Percentiles rank a stretch among this genome's conserved stretches.
phyloP scores from a whole-genome alignment of 2,329 filamentous ascomycete genomes.

The Niveomyces coronatus region DNA sequence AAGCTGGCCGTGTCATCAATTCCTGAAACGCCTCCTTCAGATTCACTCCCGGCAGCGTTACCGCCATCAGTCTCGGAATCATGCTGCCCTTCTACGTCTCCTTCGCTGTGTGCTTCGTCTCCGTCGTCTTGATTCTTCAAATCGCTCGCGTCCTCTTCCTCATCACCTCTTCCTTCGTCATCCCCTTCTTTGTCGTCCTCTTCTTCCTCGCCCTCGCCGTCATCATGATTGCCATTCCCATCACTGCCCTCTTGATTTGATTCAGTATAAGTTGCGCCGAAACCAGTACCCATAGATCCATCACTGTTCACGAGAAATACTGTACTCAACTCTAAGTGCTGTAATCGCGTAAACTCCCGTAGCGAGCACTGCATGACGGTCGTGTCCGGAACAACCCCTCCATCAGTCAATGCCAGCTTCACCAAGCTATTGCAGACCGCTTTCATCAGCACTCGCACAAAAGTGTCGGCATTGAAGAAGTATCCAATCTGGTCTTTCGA shows the following conservation, averaged over 20 bases:
- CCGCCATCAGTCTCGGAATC: not conserved
- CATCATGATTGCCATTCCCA: not conserved
- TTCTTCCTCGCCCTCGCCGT: not conserved
- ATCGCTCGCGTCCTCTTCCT: not conserved
- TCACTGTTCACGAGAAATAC: not conserved
- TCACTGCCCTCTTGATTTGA: not conserved
- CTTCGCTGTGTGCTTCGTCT: too few species aligned
- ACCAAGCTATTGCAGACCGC: not conserved
- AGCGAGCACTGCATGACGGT: not conserved
- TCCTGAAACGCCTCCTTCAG: too few species aligned
- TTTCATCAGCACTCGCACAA: not conserved
- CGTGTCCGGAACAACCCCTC: not conserved
- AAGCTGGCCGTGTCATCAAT: too few species aligned
- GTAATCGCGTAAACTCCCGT: not conserved
- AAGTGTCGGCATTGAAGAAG: not conserved
- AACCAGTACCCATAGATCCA: not conserved
- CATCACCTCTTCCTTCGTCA: not conserved
- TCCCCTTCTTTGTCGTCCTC: not conserved
- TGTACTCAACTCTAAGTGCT: not conserved
- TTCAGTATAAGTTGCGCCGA: not conserved
- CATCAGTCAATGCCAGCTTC: not conserved
- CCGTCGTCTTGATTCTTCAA: not conserved
- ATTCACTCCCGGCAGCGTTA: too few species aligned
- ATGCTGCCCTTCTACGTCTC: not conserved
- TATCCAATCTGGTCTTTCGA: not conserved